phyloP scores from a whole-genome alignment of 257 asterid genomes.

The Ilex asprella region DNA sequence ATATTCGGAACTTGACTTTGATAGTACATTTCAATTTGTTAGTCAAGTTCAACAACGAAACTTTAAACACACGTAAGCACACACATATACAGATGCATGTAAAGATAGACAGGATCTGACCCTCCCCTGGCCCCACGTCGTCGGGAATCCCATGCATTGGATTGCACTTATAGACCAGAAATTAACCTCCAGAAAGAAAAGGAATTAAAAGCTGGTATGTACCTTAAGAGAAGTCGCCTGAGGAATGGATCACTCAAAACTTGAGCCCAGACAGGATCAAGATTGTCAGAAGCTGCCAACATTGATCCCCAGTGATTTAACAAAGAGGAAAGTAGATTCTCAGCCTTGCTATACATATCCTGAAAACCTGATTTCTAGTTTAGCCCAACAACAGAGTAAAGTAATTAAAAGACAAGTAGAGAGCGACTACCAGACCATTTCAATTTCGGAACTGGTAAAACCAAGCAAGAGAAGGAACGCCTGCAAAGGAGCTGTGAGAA shows the following conservation, averaged over 20 bases:
- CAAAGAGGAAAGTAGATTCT: slow-evolving; percentile 65
- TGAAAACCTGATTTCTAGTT: slow-evolving; percentile 33
- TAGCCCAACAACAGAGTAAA: slow-evolving; percentile 5
- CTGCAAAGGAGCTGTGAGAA: slow-evolving; percentile 86
- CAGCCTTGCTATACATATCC: slow-evolving; percentile 66
- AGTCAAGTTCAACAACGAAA: neutral
- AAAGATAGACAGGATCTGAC: too few relatives aligned
- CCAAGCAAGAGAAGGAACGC: slow-evolving; percentile 77
- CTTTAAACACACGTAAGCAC: too few relatives aligned
- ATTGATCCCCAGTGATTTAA: slow-evolving; percentile 58
- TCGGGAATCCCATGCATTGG: too few relatives aligned
- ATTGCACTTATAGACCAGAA: neutral
- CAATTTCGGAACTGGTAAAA: slow-evolving; percentile 61
- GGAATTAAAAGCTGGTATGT: neutral
- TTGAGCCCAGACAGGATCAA: slow-evolving; percentile 87
- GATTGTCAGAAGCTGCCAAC: slow-evolving; percentile 49
- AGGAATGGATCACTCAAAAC: slow-evolving; percentile 71
- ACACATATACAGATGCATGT: too few relatives aligned
- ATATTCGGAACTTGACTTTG: neutral
- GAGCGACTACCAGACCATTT: slow-evolving; percentile 40
- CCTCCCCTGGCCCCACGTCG: too few relatives aligned
- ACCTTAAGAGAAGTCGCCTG: slow-evolving; percentile 86
- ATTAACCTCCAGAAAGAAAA: slow-evolving; percentile 2
- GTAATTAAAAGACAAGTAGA: neutral
- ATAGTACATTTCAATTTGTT: neutral